These are phyloP conservation scores for Trypanosoma mega DNA, from an alignment of 208 protist species.

Conservation along the genomic window DNA sequence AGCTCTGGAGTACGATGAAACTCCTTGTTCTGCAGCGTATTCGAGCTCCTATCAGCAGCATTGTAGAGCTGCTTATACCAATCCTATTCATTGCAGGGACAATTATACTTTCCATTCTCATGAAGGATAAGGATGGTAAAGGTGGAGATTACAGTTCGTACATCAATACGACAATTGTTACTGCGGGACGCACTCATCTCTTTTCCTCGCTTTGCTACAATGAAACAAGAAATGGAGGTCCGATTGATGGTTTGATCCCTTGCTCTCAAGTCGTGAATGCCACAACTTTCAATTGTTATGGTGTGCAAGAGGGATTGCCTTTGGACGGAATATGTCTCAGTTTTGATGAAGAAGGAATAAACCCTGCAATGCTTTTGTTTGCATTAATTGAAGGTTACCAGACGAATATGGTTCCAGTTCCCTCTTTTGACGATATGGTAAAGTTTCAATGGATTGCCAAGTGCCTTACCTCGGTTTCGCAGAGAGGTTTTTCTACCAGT, in stretches of 20 bases:
- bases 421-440: conserved; percentile 51
- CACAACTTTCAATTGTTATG: conserved; percentile 13
- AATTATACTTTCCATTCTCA: conserved; percentile 30
- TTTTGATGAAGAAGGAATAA: not conserved
- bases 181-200: not conserved
- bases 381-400: not conserved
- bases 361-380: not conserved
- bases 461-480: not conserved
- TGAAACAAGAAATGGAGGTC: not conserved
- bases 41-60: conserved; percentile 39
- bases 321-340: conserved; percentile 19
- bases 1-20: conserved; percentile 53
- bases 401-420: conserved; percentile 13
- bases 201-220: conserved; percentile 20
- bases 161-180: not conserved
- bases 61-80: conserved; percentile 53
- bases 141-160: conserved; percentile 6
- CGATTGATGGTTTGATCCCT: conserved; percentile 12
- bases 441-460: conserved; percentile 47
- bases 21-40: conserved; percentile 45
- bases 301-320: not conserved
- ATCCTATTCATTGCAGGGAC: conserved; percentile 62
- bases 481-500: not conserved
- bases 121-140: not conserved
- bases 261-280: conserved; percentile 30